A percentile compares a stretch with the other conserved stretches of the same genome.
These are phyloP conservation scores for Beauveria brongniartii DNA, from an alignment of 2,329 filamentous ascomycete genomes.

Conservation along the genomic window DNA sequence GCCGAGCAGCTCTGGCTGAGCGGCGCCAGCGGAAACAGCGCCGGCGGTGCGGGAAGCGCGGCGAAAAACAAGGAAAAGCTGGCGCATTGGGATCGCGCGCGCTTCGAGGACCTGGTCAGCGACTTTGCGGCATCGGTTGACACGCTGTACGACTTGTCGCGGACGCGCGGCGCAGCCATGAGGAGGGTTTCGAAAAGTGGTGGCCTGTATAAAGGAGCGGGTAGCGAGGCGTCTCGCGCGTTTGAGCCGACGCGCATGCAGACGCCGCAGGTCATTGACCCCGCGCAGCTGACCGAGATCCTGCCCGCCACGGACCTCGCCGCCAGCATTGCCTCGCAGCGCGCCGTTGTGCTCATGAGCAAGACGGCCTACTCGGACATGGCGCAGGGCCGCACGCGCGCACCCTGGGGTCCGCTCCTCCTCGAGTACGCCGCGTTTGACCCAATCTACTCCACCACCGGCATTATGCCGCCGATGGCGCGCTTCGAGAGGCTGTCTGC, in stretches of 20 bases:
- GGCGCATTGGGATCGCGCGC: conserved; percentile 60
- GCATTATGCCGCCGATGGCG: conserved; percentile 57
- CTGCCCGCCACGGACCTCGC: conserved; percentile 31
- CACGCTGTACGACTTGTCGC: conserved; percentile 68
- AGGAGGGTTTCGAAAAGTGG: conserved; percentile 21
- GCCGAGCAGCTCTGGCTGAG: conserved; percentile 64
- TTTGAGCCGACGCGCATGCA: conserved; percentile 55
- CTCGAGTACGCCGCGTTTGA: conserved; percentile 64
- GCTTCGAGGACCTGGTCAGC: conserved; percentile 66
- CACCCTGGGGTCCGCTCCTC: conserved; percentile 49
- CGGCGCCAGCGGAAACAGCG: conserved; percentile 40
- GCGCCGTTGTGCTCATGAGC: conserved; percentile 42
- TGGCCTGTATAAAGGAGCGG: conserved; percentile 26
- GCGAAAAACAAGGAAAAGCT: conserved; percentile 45
- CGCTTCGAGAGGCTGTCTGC: conserved; percentile 56
- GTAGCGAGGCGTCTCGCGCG: conserved; percentile 38
- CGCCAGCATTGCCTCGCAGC: conserved; percentile 22
- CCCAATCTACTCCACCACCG: conserved; percentile 52
- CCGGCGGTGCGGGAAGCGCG: conserved; percentile 31
- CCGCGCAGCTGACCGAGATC: conserved; percentile 42
- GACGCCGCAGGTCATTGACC: conserved; percentile 53
- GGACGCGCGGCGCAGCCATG: conserved; percentile 43
- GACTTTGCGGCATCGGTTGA: conserved; percentile 73
- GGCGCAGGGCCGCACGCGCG: conserved; percentile 31
- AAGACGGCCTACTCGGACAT: conserved; percentile 44